Base-by-base conservation (phyloP, 495 filamentous ascomycete genomes). In the Polyplosphaeria fusca region DNA sequence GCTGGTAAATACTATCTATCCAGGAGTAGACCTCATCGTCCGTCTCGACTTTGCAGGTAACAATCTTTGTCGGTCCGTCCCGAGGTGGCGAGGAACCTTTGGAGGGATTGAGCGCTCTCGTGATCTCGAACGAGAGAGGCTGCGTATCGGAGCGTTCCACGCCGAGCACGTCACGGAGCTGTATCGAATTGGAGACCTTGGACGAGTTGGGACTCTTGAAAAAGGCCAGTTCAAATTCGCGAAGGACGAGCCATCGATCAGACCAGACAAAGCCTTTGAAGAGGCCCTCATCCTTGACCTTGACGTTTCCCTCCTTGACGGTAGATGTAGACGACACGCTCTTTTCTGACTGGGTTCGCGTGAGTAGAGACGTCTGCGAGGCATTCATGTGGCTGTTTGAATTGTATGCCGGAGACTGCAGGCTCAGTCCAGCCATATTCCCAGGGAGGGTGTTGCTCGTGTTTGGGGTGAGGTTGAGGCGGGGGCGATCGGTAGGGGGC, bases 21-120 rank as follows among this genome's bases (percentile, higher is more conserved):
- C 93, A 98, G 47, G 94, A 89, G 68, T 98, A 98, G 30, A 96
- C 82, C 60, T 98, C 93, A 61, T 95, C 91, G 58, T 97, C 94
- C 19, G 82, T 85, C 67, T 95, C 95, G 60, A 97, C 87, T 67
- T 87, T 88, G 60, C 95, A 90, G 23, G 89, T 86, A 35, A 95
- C 77, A 9, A 85, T 86, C 64, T 87, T 88, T 27, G 85, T 84
- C 2, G 87, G 79, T 27, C 87, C 83, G 65, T 96, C 91, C n/a
- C 83, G 78, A 1, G 57, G 78, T 76, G 45, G 79, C 78, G 39
- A 79, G 74, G 58, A 85, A 81, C 55, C 60, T 25, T 55, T 60
- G 56, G 79, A 83, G 3, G 81, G 71, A 45, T 87, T 82, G 39
- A 82, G 77, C 38, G 82, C 65, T 47, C 91, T 81, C 58, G 86